phyloP scores from a whole-genome alignment of 495 filamentous ascomycete genomes.

The Xylaria cubensis region DNA sequence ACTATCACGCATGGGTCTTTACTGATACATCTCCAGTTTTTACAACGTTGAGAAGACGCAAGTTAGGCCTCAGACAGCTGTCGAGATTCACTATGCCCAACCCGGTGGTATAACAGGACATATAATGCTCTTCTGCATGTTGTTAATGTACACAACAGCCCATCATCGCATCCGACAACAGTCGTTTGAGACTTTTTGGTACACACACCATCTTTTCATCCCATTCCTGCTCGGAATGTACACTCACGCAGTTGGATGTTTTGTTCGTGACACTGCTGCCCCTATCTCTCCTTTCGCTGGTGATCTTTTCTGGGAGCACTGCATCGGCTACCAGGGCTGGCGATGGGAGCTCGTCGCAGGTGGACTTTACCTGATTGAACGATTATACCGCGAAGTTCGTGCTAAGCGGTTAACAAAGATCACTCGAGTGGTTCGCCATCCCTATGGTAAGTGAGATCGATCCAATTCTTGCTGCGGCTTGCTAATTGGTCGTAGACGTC shows the following conservation, averaged over 20 bases:
- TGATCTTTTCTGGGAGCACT: constrained; percentile 84
- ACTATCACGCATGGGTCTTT: neutral
- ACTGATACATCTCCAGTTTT: constrained; percentile 68
- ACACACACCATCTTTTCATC: constrained; percentile 96
- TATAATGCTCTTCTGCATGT: constrained; percentile 98
- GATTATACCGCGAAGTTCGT: constrained; percentile 91
- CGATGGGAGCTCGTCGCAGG: constrained; percentile 94
- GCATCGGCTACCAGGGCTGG: constrained; percentile 96
- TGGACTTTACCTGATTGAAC: constrained; percentile 82
- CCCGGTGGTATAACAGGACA: constrained; percentile 94
- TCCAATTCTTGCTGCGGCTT: neutral
- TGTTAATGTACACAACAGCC: constrained; percentile 96
- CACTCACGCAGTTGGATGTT: constrained; percentile 94
- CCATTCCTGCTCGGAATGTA: constrained; percentile 94
- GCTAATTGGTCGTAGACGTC: constrained; percentile 69
- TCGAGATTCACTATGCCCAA: constrained; percentile 93
- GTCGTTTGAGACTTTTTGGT: constrained; percentile 98
- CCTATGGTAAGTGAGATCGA: constrained; percentile 80
- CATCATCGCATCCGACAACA: constrained; percentile 94
- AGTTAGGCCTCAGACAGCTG: constrained; percentile 77
- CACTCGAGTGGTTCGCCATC: constrained; percentile 91
- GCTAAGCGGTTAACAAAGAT: constrained; percentile 83
- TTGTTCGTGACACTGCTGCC: constrained; percentile 77
- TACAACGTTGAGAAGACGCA: constrained; percentile 92
- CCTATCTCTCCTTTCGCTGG: constrained; percentile 86